Base-by-base conservation (phyloP, 176 grass and related monocot genomes). In the Bonia amplexicaulis region DNA sequence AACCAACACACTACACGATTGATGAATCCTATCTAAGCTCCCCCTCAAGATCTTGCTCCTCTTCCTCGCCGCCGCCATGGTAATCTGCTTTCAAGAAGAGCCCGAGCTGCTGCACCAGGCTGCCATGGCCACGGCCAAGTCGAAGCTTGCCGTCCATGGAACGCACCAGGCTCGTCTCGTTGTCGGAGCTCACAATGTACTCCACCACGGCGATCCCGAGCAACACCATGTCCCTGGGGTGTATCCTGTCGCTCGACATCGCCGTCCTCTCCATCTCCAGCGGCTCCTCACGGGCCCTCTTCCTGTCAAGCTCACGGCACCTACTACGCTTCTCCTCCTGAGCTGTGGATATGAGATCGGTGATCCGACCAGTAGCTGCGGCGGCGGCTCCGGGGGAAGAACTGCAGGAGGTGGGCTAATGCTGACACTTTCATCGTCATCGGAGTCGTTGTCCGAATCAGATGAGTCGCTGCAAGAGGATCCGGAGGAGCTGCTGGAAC, bases 261-360 rank as follows among this genome's bases (percentile, higher is more conserved):
- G 81, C 69, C 4, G 22, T 73, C 55, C 41, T 73, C 41, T 82
- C 81, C 69, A 35, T 83, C 25, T 47, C 81, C 31, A 49, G 17
- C 69, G 73, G 42, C 81, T 49, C 12, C n/a, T 83, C 42, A 3
- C 69, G 62, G 1, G 42, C 69, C 29, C 58, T 49, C 20, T 64
- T 44, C 57, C 58, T 84, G 42, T 63, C 22, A 7, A 48, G 62
- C 19, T 53, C 69, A 2, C 16, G 45, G 60, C 23, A 37, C 15
- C 19, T 29, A 26, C 25, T 67, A 1, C 61, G 77, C 31, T 40
- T 52, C 63, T 54, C 45, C 37, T 1, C 6, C 3, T 27, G 11
- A 25, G 46, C 63, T 9, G 7, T 68, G 19, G 78, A 12, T 29
- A 69, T 23, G 12, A 39, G 12, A 69, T 14, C 6, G 14, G 4